Evolutionary conservation across 2,329 filamentous ascomycete genomes (phyloP), one percentile per base, ranked within the genome.

Genomic region (Alternaria gansuensis): DNA sequence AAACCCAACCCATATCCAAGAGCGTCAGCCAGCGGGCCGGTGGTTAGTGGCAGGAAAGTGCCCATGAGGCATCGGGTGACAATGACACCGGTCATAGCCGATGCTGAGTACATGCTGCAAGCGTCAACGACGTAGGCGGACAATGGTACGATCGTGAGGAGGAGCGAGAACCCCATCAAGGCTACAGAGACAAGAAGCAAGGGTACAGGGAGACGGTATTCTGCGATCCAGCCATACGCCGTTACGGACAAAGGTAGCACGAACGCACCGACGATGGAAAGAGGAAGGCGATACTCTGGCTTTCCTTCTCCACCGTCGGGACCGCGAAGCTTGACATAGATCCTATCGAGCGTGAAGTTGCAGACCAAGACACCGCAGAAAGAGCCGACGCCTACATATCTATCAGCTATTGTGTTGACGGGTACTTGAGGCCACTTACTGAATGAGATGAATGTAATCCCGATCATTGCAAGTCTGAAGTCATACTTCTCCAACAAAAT

Each of bases 91-190:
- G 85, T 87, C 77, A 87, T 80, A 2, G 84, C 84, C 10, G 83
- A 85, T 0, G 85, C 85, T 1, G 84, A 82, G 65, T 84, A 87
- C 5, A 84, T 58, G 0, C 84, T 83, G 57, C 82, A 85, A 0
- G 84, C 83, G 59, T 87, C 85, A 2, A 87, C 84, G 0, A 87
- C 79, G 61, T 87, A 87, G 0, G 84, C 80, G 55, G 81, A 82
- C 2, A 87, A 55, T 0, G 85, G 84, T 21, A 87, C 69, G 45
- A 82, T 76, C 4, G 77, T 77, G 2, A 87, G 69, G 48, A 83
- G 74, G 2, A 84, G 70, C 4, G 79, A 75, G 21, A 77, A 69
- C 10, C 85, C 85, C 5, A 85, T 70, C 1, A 82, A n/a, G 3
- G 69, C 78, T 0, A 84, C 78, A 0, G 78, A 70, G 0, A 81